Evolutionary conservation across 305 asterid species (phyloP).

Genomic region (Solanum hybrid): DNA sequence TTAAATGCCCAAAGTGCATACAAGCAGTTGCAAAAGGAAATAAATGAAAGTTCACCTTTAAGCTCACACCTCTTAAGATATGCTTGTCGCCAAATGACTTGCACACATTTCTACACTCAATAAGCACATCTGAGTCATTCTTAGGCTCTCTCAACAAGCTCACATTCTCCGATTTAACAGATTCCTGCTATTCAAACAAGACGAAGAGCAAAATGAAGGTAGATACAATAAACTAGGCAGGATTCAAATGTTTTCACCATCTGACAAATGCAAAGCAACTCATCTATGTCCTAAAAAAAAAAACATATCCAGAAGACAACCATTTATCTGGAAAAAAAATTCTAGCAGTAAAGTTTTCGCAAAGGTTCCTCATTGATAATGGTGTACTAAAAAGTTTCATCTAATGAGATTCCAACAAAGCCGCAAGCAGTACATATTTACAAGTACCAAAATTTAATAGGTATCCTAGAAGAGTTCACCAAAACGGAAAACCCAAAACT

Average conservation of each 20-base stretch:
- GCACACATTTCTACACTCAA: slow-evolving; percentile 84
- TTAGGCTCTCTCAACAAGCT: slow-evolving; percentile 23
- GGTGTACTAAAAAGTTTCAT: not conserved
- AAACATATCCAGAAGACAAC: not conserved
- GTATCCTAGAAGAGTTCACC: not conserved
- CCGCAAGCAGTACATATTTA: not conserved
- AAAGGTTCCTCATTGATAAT: not conserved
- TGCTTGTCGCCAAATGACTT: slow-evolving; percentile 95
- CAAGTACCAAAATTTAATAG: not conserved
- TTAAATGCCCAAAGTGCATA: not conserved
- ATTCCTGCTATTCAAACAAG: slow-evolving; percentile 33
- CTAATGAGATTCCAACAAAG: not conserved
- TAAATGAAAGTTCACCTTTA: slow-evolving; percentile 57
- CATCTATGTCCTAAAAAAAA: not conserved
- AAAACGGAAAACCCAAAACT: not conserved
- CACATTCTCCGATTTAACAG: slow-evolving; percentile 31
- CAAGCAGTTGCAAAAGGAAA: not conserved
- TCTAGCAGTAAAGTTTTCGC: not conserved
- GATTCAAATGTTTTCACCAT: not conserved
- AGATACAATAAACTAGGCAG: not conserved
- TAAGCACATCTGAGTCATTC: slow-evolving; percentile 73
- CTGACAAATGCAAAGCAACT: not conserved
- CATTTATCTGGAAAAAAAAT: not conserved
- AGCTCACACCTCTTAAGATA: slow-evolving; percentile 91
- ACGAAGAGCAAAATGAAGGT: not conserved